Evolutionary conservation across 2,329 filamentous ascomycete species (phyloP).

Genomic region (Davidsoniella neocaledoniae): DNA sequence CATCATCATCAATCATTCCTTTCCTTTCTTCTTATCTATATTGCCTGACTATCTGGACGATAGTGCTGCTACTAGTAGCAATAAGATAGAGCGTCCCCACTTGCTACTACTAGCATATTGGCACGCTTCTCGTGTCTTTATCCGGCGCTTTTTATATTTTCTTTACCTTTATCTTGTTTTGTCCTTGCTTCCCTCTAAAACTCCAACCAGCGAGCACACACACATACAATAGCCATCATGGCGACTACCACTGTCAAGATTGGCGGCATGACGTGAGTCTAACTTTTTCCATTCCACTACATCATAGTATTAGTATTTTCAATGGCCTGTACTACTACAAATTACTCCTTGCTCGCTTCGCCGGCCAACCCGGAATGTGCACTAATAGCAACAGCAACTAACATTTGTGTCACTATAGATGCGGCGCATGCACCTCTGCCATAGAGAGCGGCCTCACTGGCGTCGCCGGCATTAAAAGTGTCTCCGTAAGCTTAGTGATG

Average conservation of each 20-base stretch:
- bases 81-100: neutral
- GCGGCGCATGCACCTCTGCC: conserved; percentile 88
- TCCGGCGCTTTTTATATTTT: neutral
- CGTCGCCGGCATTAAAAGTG: conserved; percentile 63
- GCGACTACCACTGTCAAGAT: conserved; percentile 83
- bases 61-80: too few species aligned
- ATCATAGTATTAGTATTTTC: too few species aligned
- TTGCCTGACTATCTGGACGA: neutral
- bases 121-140: too few species aligned
- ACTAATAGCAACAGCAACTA: neutral
- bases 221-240: conserved; percentile 39
- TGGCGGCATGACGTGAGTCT: conserved; percentile 62
- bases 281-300: conserved; percentile 5
- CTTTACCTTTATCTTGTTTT: too few species aligned
- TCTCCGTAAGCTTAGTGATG: conserved; percentile 88
- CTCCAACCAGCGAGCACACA: neutral
- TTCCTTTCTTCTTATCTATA: neutral
- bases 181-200: too few species aligned
- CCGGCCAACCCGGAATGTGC: too few species aligned
- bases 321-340: neutral
- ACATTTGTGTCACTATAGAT: conserved; percentile 22
- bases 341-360: neutral
- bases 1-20: neutral
- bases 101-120: neutral
- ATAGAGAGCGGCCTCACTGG: conserved; percentile 81